Conservation (phyloP, 2,329 filamentous ascomycete genomes). For the Fusarium sp. region DNA sequence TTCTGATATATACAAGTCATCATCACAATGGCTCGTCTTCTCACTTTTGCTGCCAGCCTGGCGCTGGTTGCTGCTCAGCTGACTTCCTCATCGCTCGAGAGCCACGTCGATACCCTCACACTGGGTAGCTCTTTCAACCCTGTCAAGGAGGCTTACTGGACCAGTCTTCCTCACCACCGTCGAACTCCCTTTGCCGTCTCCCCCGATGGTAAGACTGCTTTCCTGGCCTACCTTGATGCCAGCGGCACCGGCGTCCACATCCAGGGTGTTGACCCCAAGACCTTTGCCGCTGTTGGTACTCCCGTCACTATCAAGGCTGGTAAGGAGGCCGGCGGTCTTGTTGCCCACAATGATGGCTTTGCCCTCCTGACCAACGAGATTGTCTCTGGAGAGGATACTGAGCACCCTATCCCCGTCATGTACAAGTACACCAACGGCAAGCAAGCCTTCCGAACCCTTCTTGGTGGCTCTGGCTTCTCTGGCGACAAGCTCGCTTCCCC, state of each 20-base stretch:
- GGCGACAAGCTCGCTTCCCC: conserved; percentile 60
- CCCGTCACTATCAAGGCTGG: conserved; percentile 61
- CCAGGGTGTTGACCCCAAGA: conserved; percentile 63
- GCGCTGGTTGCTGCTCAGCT: conserved; percentile 42
- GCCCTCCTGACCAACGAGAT: conserved; percentile 68
- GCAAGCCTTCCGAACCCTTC: conserved; percentile 66
- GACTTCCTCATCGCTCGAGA: conserved; percentile 42
- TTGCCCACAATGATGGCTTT: conserved; percentile 71
- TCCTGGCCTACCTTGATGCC: conserved; percentile 67
- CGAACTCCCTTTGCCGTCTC: conserved; percentile 70
- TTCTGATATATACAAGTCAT: conserved; percentile 5
- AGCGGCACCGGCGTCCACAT: conserved; percentile 65
- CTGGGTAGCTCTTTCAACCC: conserved; percentile 64
- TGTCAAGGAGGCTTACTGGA: conserved; percentile 69
- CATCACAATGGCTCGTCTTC: conserved; percentile 38
- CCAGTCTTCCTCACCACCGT: conserved; percentile 66
- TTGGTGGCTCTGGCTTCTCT: conserved; percentile 65
- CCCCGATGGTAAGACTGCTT: conserved; percentile 66
- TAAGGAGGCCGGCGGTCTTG: conserved; percentile 67
- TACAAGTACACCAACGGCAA: conserved; percentile 65
- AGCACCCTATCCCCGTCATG: conserved; percentile 65
- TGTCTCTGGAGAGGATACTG: conserved; percentile 56
- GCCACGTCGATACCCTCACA: conserved; percentile 53
- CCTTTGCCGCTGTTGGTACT: conserved; percentile 62
- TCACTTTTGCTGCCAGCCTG: conserved; percentile 41